phyloP scores from a whole-genome alignment of 2,329 filamentous ascomycete genomes.

The Coniella vitis region DNA sequence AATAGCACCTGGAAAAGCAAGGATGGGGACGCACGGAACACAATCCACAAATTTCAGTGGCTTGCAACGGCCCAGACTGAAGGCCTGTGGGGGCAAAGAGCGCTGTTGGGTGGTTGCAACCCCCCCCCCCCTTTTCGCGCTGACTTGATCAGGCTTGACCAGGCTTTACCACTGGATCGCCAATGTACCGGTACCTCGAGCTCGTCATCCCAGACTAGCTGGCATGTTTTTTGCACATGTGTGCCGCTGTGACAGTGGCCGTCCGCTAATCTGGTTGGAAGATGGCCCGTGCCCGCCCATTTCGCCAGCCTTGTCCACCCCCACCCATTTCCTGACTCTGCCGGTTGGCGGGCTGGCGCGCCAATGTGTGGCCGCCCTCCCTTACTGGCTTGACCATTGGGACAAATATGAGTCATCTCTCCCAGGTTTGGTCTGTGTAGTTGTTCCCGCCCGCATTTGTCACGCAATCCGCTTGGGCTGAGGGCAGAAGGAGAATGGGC shows the following conservation, averaged over 20 bases:
- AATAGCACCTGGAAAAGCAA: constrained; percentile 11
- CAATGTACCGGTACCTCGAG: constrained; percentile 14
- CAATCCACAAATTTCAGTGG: constrained; percentile 14
- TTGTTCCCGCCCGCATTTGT: constrained; percentile 6
- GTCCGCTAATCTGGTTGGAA: constrained; percentile 1
- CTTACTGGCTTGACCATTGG: background rate
- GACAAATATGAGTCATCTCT: constrained; percentile 15
- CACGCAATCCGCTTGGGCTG: constrained; percentile 5
- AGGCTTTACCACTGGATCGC: too few relatives aligned
- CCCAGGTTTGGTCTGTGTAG: background rate
- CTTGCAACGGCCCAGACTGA: constrained; percentile 13
- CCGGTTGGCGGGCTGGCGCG: background rate
- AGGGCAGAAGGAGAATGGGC: too few relatives aligned
- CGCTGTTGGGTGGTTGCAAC: constrained; percentile 15
- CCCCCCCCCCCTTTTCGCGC: background rate
- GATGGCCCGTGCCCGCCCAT: constrained; percentile 13
- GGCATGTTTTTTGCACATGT: constrained; percentile 12
- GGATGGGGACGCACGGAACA: constrained; percentile 10
- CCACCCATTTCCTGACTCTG: background rate
- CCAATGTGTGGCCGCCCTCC: background rate
- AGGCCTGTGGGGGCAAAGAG: constrained; percentile 15
- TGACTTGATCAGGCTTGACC: background rate
- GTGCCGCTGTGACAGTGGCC: constrained; percentile 12
- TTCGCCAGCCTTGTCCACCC: constrained; percentile 13
- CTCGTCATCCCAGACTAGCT: constrained; percentile 2